Evolutionary conservation across 306 rosid genomes (phyloP), one percentile per base, ranked within the genome.

Genomic region (Gleditsia sinensis): DNA sequence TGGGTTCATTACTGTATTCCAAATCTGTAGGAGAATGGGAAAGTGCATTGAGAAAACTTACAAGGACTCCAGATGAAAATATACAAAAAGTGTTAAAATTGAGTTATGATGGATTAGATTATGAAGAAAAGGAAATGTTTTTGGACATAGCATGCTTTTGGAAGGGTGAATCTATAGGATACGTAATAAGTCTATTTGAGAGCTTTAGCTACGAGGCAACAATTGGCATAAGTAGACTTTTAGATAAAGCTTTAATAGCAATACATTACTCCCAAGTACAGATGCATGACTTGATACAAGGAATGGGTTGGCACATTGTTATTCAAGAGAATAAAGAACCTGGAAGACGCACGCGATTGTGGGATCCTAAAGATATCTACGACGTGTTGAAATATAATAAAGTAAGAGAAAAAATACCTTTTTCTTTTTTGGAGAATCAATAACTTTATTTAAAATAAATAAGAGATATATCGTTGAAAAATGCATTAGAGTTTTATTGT

Each of bases 281-380:
- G 5, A 81, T 80, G 82, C 87, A 80, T 60, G 77, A 71, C 13
- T 48, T 76, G 73, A 28, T 76, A 51, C 80, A 80, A 13, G 48
- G 54, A 61, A 51, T 76, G 73, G 87, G 80, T 6, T 7, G 30
- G 58, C 54, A 36, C 3, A 79, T 77, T 21, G 54, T 77, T 58
- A 75, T 17, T 48, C 70, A 24, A 30, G 81, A 77, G 36, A n/a
- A n/a, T n/a, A n/a, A 59, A 60, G 67, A 77, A n/a, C n/a, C n/a
- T n/a, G n/a, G n/a, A n/a, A n/a, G n/a, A n/a, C n/a, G n/a, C n/a
- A 6, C 76, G n/a, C n/a, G n/a, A 46, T 36, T 77, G 46, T 33
- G 71, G 64, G 70, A 69, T 27, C 27, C 30, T 14, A 34, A 74
- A 1, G 84, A 74, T 39, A 37, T 80, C 32, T 60, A 59, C 24